These are phyloP conservation scores for Auriscalpium microsporum DNA, from an alignment of 768 basidiomycete species.

Conservation along the genomic window DNA sequence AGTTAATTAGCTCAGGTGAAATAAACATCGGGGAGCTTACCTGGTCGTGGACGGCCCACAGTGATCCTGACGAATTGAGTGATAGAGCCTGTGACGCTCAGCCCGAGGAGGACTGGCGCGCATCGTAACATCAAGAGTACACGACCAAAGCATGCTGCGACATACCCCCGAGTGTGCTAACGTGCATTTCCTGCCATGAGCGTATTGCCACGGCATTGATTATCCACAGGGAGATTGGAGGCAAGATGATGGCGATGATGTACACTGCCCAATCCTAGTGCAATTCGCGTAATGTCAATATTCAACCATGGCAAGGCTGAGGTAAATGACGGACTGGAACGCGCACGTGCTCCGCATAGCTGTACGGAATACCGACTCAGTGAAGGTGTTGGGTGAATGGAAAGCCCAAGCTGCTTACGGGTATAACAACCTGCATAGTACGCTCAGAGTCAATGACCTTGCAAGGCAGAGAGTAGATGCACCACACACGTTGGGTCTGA, in stretches of 20 bases:
- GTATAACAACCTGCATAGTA: slow-evolving; percentile 25
- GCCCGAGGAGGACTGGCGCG: slow-evolving; percentile 54
- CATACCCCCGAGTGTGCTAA: slow-evolving; percentile 43
- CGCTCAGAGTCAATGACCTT: slow-evolving; percentile 7
- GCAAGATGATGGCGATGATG: slow-evolving; percentile 48
- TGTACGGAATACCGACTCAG: slow-evolving; percentile 17
- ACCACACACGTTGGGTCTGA: slow-evolving; percentile 61
- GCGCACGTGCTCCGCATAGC: slow-evolving; percentile 68
- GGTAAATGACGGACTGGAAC: slow-evolving; percentile 47
- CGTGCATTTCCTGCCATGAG: slow-evolving; percentile 85
- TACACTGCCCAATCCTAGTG: slow-evolving; percentile 17
- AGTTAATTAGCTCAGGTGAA: no score
- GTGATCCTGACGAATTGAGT: slow-evolving; percentile 83
- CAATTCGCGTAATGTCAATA: slow-evolving; percentile 1
- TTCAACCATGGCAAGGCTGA: neutral
- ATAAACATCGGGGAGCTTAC: slow-evolving; percentile 25
- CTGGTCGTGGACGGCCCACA: slow-evolving; percentile 86
- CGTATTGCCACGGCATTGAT: slow-evolving; percentile 67
- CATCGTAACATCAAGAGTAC: neutral
- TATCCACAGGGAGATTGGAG: slow-evolving; percentile 56
- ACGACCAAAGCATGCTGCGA: slow-evolving; percentile 1
- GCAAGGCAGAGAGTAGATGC: neutral
- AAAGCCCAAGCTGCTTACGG: slow-evolving; percentile 24
- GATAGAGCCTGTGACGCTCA: slow-evolving; percentile 67
- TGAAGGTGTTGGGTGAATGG: neutral